These are phyloP conservation scores for Tausonia pullulans DNA, from an alignment of 1,284 basidiomycete genomes.

Conservation along the genomic window DNA sequence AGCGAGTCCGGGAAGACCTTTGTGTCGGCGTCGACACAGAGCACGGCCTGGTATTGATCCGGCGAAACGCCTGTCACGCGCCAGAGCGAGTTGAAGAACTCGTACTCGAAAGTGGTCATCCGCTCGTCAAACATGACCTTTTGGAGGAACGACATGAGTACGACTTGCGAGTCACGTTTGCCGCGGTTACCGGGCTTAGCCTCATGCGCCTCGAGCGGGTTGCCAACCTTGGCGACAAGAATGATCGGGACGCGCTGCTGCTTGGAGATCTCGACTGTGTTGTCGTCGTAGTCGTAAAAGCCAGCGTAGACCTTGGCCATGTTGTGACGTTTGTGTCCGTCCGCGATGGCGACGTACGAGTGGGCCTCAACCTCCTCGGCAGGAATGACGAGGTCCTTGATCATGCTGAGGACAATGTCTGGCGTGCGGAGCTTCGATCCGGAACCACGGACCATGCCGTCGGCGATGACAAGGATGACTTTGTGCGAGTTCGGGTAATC, in stretches of 20 bases:
- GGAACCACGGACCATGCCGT: slow-evolving; percentile 95
- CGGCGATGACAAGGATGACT: slow-evolving; percentile 86
- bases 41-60: slow-evolving; percentile 87
- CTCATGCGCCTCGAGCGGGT: slow-evolving; percentile 76
- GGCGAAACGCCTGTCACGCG: slow-evolving; percentile 88
- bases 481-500: slow-evolving; percentile 99
- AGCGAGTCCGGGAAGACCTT: slow-evolving; percentile 93
- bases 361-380: slow-evolving; percentile 81
- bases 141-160: slow-evolving; percentile 94
- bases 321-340: slow-evolving; percentile 97
- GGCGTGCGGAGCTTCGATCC: slow-evolving; percentile 81
- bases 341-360: slow-evolving; percentile 96
- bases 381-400: slow-evolving; percentile 86
- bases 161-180: slow-evolving; percentile 95
- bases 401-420: slow-evolving; percentile 91
- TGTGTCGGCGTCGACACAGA: slow-evolving; percentile 98
- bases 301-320: slow-evolving; percentile 99
- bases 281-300: slow-evolving; percentile 91
- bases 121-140: slow-evolving; percentile 99
- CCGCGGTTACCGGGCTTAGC: slow-evolving; percentile 96
- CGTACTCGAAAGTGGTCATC: slow-evolving; percentile 98
- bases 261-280: slow-evolving; percentile 81
- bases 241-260: slow-evolving; percentile 95
- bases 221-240: slow-evolving; percentile 86
- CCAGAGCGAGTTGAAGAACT: slow-evolving; percentile 97